A percentile compares a stretch with the other conserved stretches of the same genome.
Conservation (phyloP, 148 eudicot species). For the Chenopodium berlandieri region DNA sequence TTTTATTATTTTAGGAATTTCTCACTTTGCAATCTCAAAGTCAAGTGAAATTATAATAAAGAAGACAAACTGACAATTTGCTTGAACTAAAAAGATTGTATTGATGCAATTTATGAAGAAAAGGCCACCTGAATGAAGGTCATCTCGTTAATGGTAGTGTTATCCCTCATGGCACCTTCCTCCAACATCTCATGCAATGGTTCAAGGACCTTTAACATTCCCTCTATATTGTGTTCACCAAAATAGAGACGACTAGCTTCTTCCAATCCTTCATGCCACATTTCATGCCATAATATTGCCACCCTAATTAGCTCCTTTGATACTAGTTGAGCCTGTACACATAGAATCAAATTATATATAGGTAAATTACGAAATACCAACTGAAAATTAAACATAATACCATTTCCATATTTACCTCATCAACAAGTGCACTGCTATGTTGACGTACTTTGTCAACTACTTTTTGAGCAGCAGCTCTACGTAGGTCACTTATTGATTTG, state of each 20-base stretch:
- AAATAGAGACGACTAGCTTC: slow-evolving; percentile 97
- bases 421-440: slow-evolving; percentile 88
- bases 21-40: not conserved
- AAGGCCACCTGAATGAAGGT: slow-evolving; percentile 73
- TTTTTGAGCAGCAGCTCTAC: slow-evolving; percentile 92
- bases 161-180: slow-evolving; percentile 66
- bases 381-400: not conserved
- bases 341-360: not conserved
- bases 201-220: slow-evolving; percentile 92
- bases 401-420: slow-evolving; percentile 55
- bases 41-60: not conserved
- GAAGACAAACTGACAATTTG: not conserved
- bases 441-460: slow-evolving; percentile 96
- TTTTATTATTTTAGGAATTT: not conserved
- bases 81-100: not conserved
- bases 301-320: slow-evolving; percentile 92
- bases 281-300: slow-evolving; percentile 98
- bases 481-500: slow-evolving; percentile 88
- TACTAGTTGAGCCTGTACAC: slow-evolving; percentile 88
- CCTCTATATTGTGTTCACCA: slow-evolving; percentile 89
- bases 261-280: slow-evolving; percentile 98
- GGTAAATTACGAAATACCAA: not conserved
- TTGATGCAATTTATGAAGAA: slow-evolving; percentile 4
- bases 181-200: slow-evolving; percentile 92
- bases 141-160: slow-evolving; percentile 77